Evolutionary conservation across 352 stramenopile genomes (phyloP).

Genomic region (Phytophthora niederhauseri): DNA sequence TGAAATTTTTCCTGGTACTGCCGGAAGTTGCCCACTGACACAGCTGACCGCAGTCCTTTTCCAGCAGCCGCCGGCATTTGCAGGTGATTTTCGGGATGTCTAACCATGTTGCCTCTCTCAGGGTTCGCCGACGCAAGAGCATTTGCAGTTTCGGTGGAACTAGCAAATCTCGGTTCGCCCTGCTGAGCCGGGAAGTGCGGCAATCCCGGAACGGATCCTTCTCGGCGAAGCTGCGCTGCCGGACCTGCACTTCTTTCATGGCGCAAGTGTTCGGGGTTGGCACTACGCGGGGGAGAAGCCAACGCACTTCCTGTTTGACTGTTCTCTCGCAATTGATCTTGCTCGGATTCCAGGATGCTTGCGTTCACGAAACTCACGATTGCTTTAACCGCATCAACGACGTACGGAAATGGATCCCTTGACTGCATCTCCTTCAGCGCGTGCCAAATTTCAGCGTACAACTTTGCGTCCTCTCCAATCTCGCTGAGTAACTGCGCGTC

Average conservation of each 20-base stretch:
- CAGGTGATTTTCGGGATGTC: constrained; percentile 24
- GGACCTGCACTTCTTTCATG: constrained; percentile 25
- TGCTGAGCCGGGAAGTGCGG: constrained; percentile 26
- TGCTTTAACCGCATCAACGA: constrained; percentile 59
- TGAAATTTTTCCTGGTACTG: constrained; percentile 65
- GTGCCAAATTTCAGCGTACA: constrained; percentile 90
- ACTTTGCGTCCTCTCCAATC: constrained; percentile 69
- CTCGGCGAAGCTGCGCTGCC: constrained; percentile 38
- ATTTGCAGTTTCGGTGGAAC: constrained; percentile 14
- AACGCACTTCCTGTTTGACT: constrained; percentile 33
- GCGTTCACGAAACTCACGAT: constrained; percentile 73
- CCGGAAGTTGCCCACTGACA: constrained; percentile 82
- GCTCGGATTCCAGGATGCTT: constrained; percentile 57
- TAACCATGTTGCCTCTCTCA: constrained; percentile 28
- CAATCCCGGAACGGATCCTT: constrained; percentile 43
- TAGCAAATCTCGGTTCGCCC: constrained; percentile 17
- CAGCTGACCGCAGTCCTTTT: constrained; percentile 55
- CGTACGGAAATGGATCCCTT: constrained; percentile 87
- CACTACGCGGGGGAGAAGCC: constrained; percentile 34
- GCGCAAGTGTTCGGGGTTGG: constrained; percentile 20
- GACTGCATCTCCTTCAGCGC: constrained; percentile 86
- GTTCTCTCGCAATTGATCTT: constrained; percentile 51
- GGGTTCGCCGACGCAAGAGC: constrained; percentile 9
- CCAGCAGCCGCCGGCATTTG: constrained; percentile 16
- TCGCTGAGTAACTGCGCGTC: constrained; percentile 48